A percentile compares a stretch with the other conserved stretches of the same genome.
Conservation (phyloP, 441 rosid genomes). For the Jatropha multifida region DNA sequence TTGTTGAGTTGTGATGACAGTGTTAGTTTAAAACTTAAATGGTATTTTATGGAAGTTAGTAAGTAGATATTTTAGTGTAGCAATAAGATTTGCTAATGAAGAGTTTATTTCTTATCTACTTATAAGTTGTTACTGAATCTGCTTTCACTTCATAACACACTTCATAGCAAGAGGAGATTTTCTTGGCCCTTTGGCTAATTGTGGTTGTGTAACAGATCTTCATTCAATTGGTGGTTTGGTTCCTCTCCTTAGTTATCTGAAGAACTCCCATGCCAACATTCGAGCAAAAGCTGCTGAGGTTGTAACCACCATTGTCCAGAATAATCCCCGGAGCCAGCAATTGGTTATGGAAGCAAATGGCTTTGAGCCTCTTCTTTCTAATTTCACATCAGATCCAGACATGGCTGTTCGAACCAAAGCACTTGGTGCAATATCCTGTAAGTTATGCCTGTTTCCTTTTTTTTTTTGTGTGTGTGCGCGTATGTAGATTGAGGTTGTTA, state of each 20-base stretch:
- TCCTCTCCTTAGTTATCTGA: constrained; percentile 78
- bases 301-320: constrained; percentile 87
- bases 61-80: background rate
- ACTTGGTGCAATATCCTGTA: constrained; percentile 91
- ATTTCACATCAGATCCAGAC: constrained; percentile 73
- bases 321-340: constrained; percentile 88
- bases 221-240: constrained; percentile 89
- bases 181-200: background rate
- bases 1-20: background rate
- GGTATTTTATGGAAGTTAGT: background rate
- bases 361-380: constrained; percentile 64
- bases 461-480: background rate
- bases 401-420: constrained; percentile 69
- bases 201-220: constrained; percentile 53
- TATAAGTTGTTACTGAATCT: background rate
- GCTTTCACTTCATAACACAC: background rate
- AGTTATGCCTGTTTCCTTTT: constrained; percentile 27
- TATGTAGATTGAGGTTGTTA: background rate
- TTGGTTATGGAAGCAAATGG: constrained; percentile 97
- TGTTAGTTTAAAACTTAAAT: background rate
- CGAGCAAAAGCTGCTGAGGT: constrained; percentile 98
- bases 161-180: background rate
- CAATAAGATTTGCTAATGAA: background rate
- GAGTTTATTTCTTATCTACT: background rate
- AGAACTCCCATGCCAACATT: constrained; percentile 68